These are phyloP conservation scores for Eragrostis nindensis DNA, from an alignment of 176 grass and related monocot genomes.

Conservation along the genomic window DNA sequence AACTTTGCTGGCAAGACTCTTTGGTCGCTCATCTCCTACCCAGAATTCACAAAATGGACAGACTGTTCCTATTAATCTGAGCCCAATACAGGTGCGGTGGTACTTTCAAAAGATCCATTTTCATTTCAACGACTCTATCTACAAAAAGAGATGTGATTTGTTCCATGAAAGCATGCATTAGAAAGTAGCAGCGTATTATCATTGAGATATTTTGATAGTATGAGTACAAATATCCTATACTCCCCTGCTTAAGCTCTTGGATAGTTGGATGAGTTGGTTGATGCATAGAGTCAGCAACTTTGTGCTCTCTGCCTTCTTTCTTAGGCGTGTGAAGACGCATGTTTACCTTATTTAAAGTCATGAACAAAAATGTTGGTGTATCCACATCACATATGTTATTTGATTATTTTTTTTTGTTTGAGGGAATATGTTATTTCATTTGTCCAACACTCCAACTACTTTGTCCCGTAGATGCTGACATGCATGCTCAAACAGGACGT, in stretches of 20 bases:
- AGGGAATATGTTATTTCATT: background rate
- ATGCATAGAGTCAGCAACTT: background rate
- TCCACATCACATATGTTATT: background rate
- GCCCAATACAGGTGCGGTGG: conserved; percentile 57
- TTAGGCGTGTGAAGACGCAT: background rate
- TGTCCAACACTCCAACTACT: background rate
- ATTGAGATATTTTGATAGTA: too few species aligned
- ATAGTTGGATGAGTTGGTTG: too few species aligned
- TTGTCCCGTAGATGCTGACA: background rate
- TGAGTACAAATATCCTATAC: too few species aligned
- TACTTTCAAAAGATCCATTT: conserved; percentile 5
- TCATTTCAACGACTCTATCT: conserved; percentile 34
- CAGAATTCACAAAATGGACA: conserved; percentile 45
- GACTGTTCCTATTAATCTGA: conserved; percentile 45
- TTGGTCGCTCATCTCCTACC: conserved; percentile 39
- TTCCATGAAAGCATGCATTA: too few species aligned
- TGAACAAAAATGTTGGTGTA: background rate
- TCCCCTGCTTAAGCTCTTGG: too few species aligned
- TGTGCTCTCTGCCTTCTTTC: background rate
- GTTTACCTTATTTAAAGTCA: background rate
- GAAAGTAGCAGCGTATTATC: too few species aligned
- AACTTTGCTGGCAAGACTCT: conserved; percentile 51
- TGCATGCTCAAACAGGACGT: background rate
- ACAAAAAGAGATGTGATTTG: too few species aligned
- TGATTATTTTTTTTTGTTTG: too few species aligned